Evolutionary conservation across 768 basidiomycete species (phyloP), one percentile per base, ranked within the genome.

Genomic region (Mycena vulgaris): DNA sequence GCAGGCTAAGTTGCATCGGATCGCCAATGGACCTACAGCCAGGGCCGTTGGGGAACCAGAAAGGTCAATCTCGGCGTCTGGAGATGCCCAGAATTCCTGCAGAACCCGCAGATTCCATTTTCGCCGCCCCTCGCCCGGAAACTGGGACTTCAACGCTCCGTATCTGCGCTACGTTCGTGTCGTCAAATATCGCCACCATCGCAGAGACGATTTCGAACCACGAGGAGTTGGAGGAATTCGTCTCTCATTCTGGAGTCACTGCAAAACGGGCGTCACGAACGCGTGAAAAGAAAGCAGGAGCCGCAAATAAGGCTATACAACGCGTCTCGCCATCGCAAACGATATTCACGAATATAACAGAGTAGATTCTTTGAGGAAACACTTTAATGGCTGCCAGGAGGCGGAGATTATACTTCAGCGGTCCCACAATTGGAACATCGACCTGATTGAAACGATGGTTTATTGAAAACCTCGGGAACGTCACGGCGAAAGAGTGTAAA

Each of bases 101-200:
- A 89, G 83, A 33, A 87, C 83, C 31, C 86, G 86, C 65, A 92
- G 77, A 63, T 83, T 83, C 88, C 87, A 87, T 77, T 79, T 85
- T 19, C 91, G 85, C 59, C 90, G 85, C 23, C 90, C 90, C 74
- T 90, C 87, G 21, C 79, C 75, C 39, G 89, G 88, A 74, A 85
- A 81, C 42, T 75, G 82, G 5, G 77, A 75, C 75, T 88, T 90
- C 14, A 85, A 68, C 19, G 77, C 69, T 16, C 83, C 75, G 68
- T 91, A 92, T 68, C 80, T 78, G 63, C 59, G 76, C 85, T 87
- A 68, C 39, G 67, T 27, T 39, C 58, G 5, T 47, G 47, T 39
- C 2, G 48, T 68, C 52, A 72, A 47, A 52, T 35, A 25, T 6
- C 9, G 39, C 33, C 30, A 58, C 28, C 39, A 52, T 25, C 16